phyloP scores from a whole-genome alignment of 768 basidiomycete species.

The Agaricus subrufescens region DNA sequence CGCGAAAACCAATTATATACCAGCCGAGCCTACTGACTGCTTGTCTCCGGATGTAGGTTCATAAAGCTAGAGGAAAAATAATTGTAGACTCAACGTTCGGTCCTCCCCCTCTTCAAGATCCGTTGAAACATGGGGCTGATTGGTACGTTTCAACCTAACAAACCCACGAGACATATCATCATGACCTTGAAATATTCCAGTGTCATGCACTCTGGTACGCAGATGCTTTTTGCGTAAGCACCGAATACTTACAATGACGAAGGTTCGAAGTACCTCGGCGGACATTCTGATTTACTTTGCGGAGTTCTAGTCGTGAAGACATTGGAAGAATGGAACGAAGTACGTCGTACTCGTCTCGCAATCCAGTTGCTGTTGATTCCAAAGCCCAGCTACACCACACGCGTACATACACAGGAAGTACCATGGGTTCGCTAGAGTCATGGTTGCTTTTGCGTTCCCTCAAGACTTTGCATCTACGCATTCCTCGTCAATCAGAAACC shows the following conservation, averaged over 20 bases:
- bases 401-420: constrained; percentile 59
- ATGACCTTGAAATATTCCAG: constrained; percentile 19
- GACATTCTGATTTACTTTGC: constrained; percentile 78
- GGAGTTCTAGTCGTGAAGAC: constrained; percentile 74
- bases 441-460: constrained; percentile 85
- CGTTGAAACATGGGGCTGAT: constrained; percentile 86
- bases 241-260: background rate
- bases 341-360: constrained; percentile 20
- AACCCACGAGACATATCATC: background rate
- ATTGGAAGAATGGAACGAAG: constrained; percentile 58
- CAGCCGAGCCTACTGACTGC: background rate
- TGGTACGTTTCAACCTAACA: constrained; percentile 25
- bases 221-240: background rate
- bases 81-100: constrained; percentile 84
- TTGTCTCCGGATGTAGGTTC: constrained; percentile 38
- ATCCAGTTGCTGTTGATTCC: background rate
- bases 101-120: constrained; percentile 85
- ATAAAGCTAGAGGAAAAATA: constrained; percentile 70
- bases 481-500: constrained; percentile 72
- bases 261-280: constrained; percentile 86
- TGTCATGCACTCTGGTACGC: constrained; percentile 56
- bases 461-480: constrained; percentile 75
- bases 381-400: constrained; percentile 53
- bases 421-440: constrained; percentile 75
- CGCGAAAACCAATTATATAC: background rate